Evolutionary conservation across 192 early-diverging fungal genomes (phyloP).

Genomic region (Entrophospora sp.): DNA sequence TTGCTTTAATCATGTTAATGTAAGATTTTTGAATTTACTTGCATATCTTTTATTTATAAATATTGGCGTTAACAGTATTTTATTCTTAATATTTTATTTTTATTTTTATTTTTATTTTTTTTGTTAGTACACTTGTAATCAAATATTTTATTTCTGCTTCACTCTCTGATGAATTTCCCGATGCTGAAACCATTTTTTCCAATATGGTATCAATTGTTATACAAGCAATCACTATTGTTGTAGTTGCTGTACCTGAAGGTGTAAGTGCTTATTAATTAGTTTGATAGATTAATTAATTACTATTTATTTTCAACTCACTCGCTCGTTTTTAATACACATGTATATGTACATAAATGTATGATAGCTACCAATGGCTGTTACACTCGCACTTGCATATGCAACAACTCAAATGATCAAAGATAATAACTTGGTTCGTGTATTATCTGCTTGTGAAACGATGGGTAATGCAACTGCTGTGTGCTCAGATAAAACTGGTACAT

Average conservation of each 20-base stretch:
- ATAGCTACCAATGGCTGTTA: slow-evolving; percentile 75
- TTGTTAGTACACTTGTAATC: slow-evolving; percentile 37
- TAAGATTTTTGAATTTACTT: background rate
- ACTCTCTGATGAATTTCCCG: slow-evolving; percentile 47
- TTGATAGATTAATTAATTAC: background rate
- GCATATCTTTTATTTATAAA: no score
- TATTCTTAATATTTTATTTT: slow-evolving; percentile 13
- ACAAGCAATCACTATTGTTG: slow-evolving; percentile 73
- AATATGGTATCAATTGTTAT: slow-evolving; percentile 63
- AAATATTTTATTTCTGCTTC: slow-evolving; percentile 54
- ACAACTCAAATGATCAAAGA: slow-evolving; percentile 76
- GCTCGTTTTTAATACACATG: no score
- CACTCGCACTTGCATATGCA: slow-evolving; percentile 74
- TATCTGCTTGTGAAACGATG: slow-evolving; percentile 78
- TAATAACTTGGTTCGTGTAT: slow-evolving; percentile 70
- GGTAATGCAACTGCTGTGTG: slow-evolving; percentile 75
- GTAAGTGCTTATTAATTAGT: slow-evolving; percentile 3
- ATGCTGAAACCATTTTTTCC: slow-evolving; percentile 43
- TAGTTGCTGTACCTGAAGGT: slow-evolving; percentile 83
- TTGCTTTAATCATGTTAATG: slow-evolving; percentile 78
- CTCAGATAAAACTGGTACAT: slow-evolving; percentile 83
- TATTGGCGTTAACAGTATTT: no score
- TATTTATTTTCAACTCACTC: no score
- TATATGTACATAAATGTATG: no score
- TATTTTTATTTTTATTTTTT: background rate